phyloP scores from a whole-genome alignment of 805 yeast genomes.

The Metschnikowia continentalis region DNA sequence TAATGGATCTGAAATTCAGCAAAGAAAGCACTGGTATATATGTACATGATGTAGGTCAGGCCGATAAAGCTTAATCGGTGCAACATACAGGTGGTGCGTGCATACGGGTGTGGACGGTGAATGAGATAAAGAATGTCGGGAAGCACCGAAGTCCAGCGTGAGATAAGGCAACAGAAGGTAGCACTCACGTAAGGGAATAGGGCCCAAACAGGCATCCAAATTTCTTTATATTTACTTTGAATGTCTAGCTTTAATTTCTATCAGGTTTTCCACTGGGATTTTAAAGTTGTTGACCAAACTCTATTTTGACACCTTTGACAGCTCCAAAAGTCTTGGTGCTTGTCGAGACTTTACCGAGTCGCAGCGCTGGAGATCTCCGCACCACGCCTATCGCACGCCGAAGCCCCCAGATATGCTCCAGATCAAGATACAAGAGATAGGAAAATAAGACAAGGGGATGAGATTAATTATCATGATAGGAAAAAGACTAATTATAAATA shows the following conservation, averaged over 20 bases:
- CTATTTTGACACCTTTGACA: neutral
- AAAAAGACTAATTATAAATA: no score
- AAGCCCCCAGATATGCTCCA: neutral
- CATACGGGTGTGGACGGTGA: neutral
- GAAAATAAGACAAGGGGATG: no score
- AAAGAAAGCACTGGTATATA: neutral
- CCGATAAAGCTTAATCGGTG: neutral
- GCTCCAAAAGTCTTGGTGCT: neutral
- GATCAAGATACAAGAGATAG: no score
- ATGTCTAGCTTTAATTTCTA: no score
- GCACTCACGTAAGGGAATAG: no score
- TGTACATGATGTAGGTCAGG: neutral
- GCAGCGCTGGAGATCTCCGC: neutral
- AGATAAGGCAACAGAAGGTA: neutral
- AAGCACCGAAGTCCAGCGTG: neutral
- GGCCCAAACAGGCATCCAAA: no score
- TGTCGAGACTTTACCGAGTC: neutral
- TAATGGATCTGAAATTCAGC: no score
- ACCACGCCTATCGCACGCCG: neutral
- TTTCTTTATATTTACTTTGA: no score
- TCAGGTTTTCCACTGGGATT: no score
- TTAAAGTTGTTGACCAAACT: no score
- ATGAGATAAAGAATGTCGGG: slow-evolving; percentile 4
- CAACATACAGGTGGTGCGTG: neutral
- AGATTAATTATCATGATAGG: no score